Evolutionary conservation across 2,329 filamentous ascomycete species (phyloP).

Genomic region (Emmonsiellopsis sp.): DNA sequence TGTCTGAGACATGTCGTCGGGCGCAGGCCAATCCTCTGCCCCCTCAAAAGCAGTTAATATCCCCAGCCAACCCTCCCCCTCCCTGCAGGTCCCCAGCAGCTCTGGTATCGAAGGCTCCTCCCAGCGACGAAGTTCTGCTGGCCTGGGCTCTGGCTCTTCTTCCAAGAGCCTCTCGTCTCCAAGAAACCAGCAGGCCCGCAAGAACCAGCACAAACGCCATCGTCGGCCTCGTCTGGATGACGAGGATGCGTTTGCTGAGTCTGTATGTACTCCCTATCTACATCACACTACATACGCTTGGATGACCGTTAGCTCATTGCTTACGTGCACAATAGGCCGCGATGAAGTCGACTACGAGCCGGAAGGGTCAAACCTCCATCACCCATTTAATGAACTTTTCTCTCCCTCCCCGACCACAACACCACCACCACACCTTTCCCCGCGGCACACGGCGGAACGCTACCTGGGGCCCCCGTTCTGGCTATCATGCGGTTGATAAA

Average conservation of each 20-base stretch:
- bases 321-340: conserved; percentile 36
- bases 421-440: conserved; percentile 43
- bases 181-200: conserved; percentile 65
- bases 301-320: background rate
- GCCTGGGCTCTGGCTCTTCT: conserved; percentile 29
- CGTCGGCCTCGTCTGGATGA: conserved; percentile 64
- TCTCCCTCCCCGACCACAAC: conserved; percentile 61
- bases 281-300: background rate
- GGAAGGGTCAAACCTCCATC: conserved; percentile 91
- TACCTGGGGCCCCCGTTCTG: conserved; percentile 77
- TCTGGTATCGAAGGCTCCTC: conserved; percentile 24
- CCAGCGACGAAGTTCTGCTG: conserved; percentile 34
- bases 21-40: conserved; percentile 24
- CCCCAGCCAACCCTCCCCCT: conserved; percentile 22
- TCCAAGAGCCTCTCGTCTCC: conserved; percentile 28
- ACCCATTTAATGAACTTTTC: conserved; percentile 93
- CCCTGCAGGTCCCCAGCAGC: conserved; percentile 24
- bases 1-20: conserved; percentile 25
- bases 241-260: conserved; percentile 82
- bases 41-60: conserved; percentile 32
- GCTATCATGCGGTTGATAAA: conserved; percentile 85
- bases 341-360: conserved; percentile 56
- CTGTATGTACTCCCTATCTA: conserved; percentile 43
- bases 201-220: conserved; percentile 77
- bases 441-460: conserved; percentile 59